A percentile compares a stretch with the other conserved stretches of the same genome.
These are phyloP conservation scores for Botrytis porri DNA, from an alignment of 2,329 filamentous ascomycete species.

Conservation along the genomic window DNA sequence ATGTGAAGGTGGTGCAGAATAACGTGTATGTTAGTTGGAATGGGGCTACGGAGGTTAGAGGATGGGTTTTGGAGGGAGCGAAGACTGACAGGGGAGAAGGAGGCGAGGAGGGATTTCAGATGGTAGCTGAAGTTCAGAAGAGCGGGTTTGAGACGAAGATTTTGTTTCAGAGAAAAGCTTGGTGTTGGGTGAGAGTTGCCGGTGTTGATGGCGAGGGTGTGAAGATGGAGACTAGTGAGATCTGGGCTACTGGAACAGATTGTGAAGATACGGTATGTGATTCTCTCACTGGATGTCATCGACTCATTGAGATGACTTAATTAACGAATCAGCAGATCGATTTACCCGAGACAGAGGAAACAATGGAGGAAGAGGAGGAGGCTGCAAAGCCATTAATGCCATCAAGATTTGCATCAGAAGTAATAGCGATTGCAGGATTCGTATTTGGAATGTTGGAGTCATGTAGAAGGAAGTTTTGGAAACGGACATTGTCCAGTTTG, in stretches of 20 bases:
- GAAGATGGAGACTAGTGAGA: background rate
- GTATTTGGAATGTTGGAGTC: background rate
- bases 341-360: background rate
- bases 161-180: background rate
- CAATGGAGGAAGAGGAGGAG: background rate
- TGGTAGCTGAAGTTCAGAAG: background rate
- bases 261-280: slow-evolving; percentile 1
- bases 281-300: background rate
- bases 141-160: background rate
- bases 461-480: background rate
- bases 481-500: background rate
- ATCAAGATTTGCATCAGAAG: background rate
- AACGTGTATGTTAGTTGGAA: background rate
- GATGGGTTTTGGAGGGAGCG: background rate
- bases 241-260: background rate
- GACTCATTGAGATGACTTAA: background rate
- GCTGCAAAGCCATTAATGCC: background rate
- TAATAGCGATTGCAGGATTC: background rate
- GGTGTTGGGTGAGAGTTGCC: background rate
- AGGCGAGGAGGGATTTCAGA: background rate
- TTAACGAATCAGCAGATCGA: background rate
- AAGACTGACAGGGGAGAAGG: background rate
- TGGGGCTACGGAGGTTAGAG: slow-evolving; percentile 5
- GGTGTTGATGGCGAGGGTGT: background rate
- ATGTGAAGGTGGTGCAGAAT: background rate